A percentile compares a stretch with the other conserved stretches of the same genome.
Conservation (phyloP, 2,329 filamentous ascomycete species). For the Nemania bipapillata region DNA sequence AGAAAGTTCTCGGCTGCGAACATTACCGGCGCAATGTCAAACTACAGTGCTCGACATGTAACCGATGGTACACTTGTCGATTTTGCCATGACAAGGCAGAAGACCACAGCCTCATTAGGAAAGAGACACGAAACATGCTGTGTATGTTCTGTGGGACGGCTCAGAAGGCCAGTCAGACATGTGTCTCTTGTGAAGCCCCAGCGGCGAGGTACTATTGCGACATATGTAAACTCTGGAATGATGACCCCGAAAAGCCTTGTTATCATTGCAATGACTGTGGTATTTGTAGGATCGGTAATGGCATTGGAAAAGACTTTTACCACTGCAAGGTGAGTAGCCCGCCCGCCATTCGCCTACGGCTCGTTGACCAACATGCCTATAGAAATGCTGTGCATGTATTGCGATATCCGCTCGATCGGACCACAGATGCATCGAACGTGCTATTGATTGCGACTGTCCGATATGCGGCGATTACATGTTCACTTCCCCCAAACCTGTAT, state of each 20-base stretch:
- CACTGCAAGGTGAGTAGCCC: slow-evolving; percentile 83
- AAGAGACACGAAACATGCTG: slow-evolving; percentile 91
- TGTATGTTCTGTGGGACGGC: slow-evolving; percentile 94
- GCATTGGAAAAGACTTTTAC: slow-evolving; percentile 94
- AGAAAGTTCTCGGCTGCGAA: slow-evolving; percentile 76
- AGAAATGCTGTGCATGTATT: slow-evolving; percentile 94
- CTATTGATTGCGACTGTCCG: slow-evolving; percentile 94
- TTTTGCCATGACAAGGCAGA: slow-evolving; percentile 91
- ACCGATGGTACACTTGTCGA: slow-evolving; percentile 92
- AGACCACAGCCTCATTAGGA: slow-evolving; percentile 80
- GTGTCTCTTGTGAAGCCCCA: slow-evolving; percentile 77
- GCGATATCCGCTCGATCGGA: slow-evolving; percentile 84
- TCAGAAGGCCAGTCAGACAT: slow-evolving; percentile 82
- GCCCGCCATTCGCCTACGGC: too few species aligned
- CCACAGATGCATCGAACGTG: slow-evolving; percentile 93
- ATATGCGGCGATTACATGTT: slow-evolving; percentile 98
- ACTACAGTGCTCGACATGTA: slow-evolving; percentile 88
- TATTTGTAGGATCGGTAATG: slow-evolving; percentile 89
- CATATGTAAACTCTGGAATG: slow-evolving; percentile 97
- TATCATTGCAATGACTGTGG: slow-evolving; percentile 98
- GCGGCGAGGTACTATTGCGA: slow-evolving; percentile 92
- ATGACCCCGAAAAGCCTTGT: slow-evolving; percentile 87
- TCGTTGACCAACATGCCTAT: slow-evolving; percentile 18
- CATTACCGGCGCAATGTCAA: slow-evolving; percentile 98
- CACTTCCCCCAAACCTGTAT: slow-evolving; percentile 85